phyloP scores from a whole-genome alignment of 768 basidiomycete species.

The Lentinula aciculospora region DNA sequence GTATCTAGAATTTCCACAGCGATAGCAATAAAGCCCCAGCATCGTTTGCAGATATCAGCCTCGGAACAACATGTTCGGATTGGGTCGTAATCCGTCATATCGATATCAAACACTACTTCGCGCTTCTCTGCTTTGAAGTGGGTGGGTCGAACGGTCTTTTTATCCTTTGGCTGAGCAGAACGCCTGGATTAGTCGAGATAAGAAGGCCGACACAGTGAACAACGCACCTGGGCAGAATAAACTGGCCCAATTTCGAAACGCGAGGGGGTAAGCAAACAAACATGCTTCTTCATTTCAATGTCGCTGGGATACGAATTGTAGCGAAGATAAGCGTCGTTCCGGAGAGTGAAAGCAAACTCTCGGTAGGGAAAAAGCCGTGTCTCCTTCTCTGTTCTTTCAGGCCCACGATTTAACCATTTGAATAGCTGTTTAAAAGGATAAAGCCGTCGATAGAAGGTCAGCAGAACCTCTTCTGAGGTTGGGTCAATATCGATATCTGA shows the following conservation, averaged over 20 bases:
- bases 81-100: slow-evolving; percentile 98
- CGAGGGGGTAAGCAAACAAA: slow-evolving; percentile 77
- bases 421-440: slow-evolving; percentile 95
- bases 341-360: slow-evolving; percentile 93
- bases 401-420: slow-evolving; percentile 84
- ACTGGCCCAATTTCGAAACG: slow-evolving; percentile 97
- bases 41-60: slow-evolving; percentile 85
- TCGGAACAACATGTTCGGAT: slow-evolving; percentile 93
- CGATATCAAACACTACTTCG: slow-evolving; percentile 98
- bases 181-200: background rate
- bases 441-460: slow-evolving; percentile 78
- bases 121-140: slow-evolving; percentile 75
- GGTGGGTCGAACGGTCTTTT: slow-evolving; percentile 64
- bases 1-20: slow-evolving; percentile 85
- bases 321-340: slow-evolving; percentile 87
- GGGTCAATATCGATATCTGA: slow-evolving; percentile 4
- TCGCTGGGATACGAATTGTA: slow-evolving; percentile 85
- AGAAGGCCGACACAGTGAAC: background rate
- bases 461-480: slow-evolving; percentile 30
- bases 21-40: slow-evolving; percentile 92
- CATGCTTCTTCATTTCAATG: slow-evolving; percentile 91
- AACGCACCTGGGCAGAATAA: slow-evolving; percentile 79
- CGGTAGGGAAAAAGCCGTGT: slow-evolving; percentile 84
- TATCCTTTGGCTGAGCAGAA: slow-evolving; percentile 76
- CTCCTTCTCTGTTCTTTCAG: slow-evolving; percentile 51